Conservation (phyloP, 2,329 filamentous ascomycete species). For the Cercospora canescens region DNA sequence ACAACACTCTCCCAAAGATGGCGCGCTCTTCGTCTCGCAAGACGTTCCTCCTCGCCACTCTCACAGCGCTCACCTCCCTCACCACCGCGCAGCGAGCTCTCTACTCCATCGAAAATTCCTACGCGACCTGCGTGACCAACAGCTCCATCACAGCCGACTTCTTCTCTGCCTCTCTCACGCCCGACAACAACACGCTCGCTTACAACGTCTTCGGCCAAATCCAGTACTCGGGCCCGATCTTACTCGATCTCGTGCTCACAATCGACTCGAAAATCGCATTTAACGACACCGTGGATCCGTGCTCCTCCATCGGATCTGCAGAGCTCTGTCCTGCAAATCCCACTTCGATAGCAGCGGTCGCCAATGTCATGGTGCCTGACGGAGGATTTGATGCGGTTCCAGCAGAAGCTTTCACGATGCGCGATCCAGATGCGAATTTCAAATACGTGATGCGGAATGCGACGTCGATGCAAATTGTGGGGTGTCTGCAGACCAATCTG, state of each 20-base stretch:
- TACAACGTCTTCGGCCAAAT: constrained; percentile 79
- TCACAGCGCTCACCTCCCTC: background rate
- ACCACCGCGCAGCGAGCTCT: constrained; percentile 62
- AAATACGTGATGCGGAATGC: background rate
- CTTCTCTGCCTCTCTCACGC: constrained; percentile 80
- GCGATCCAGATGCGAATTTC: background rate
- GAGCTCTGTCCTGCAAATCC: constrained; percentile 3
- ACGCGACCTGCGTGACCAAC: constrained; percentile 79
- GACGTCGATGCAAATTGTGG: background rate
- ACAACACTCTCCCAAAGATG: background rate
- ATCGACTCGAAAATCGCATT: constrained; percentile 69
- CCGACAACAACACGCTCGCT: constrained; percentile 68
- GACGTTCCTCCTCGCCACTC: background rate
- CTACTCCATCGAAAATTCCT: constrained; percentile 65
- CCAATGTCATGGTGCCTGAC: background rate
- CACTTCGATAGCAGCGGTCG: background rate
- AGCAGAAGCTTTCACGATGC: background rate
- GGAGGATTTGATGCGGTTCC: background rate
- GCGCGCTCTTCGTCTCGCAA: background rate
- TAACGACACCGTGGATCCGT: constrained; percentile 55
- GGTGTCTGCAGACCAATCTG: constrained; percentile 2
- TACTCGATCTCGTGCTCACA: constrained; percentile 70
- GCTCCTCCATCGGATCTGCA: background rate
- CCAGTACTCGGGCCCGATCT: constrained; percentile 78
- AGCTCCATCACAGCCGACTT: constrained; percentile 82